Evolutionary conservation across 225 moss, liverwort and hornwort genomes (phyloP).

Genomic region (Thuidium tamariscinum): DNA sequence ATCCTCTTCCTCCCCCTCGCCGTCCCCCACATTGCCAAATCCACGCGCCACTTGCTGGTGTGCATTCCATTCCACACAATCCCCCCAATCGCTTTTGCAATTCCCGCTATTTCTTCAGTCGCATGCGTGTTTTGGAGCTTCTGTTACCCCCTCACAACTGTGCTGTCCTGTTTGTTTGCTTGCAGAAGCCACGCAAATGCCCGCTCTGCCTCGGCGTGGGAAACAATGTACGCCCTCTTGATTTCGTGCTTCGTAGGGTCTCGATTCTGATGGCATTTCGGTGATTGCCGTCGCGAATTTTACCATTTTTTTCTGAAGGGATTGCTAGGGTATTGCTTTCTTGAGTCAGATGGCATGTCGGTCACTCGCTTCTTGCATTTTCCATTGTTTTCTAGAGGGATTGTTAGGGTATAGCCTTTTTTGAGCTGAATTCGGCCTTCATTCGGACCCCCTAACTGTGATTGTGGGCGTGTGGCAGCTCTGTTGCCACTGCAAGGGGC

Average conservation of each 20-base stretch:
- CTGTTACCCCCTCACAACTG: not conserved
- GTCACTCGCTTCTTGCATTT: not conserved
- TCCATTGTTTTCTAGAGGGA: not conserved
- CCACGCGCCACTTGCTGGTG: slow-evolving; percentile 27
- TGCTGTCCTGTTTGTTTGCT: not conserved
- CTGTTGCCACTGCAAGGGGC: slow-evolving; percentile 81
- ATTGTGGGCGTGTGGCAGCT: slow-evolving; percentile 42
- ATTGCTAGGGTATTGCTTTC: not conserved
- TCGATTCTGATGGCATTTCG: not conserved
- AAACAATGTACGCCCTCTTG: slow-evolving; percentile 21
- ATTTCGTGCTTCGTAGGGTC: not conserved
- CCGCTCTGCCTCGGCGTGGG: slow-evolving; percentile 49
- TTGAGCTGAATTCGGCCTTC: not conserved
- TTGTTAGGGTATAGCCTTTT: not conserved
- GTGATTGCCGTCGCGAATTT: not conserved
- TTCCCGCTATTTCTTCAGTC: not conserved
- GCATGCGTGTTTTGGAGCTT: not conserved
- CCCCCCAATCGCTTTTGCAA: not conserved
- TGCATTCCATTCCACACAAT: not conserved
- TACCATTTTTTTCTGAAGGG: not conserved
- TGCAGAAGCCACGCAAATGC: slow-evolving; percentile 47
- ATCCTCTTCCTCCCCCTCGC: slow-evolving; percentile 21
- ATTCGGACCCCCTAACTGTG: not conserved
- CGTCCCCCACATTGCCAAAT: slow-evolving; percentile 12
- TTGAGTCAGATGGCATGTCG: not conserved